Base-by-base conservation (phyloP, 805 yeast species). In the Monosporozyma siamensis region DNA sequence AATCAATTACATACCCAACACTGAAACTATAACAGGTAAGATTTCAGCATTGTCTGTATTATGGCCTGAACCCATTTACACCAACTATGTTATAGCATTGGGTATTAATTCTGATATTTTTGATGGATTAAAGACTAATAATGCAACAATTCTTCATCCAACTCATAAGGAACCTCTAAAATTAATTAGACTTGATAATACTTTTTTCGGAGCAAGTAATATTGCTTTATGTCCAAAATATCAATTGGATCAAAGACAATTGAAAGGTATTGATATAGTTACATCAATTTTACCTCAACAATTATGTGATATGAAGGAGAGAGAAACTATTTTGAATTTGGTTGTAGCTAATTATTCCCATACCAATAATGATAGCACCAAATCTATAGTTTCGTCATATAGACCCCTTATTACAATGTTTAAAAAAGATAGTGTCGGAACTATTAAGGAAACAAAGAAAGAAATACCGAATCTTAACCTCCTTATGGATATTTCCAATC, bases 191-290 rank as follows among this genome's bases (percentile, higher is more conserved):
- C 39, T 50, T 3, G 40, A 46, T 12, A 43, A n/a, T n/a, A n/a
- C n/a, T n/a, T n/a, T n/a, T n/a, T n/a, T n/a, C n/a, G n/a, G n/a
- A n/a, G n/a, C n/a, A n/a, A n/a, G n/a, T n/a, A n/a, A n/a, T n/a
- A n/a, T 55, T 15, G 62, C 59, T 2, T 43, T 58, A 9, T 54
- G 55, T 25, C 63, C 63, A 2, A 42, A 44, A 14, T 46, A 43
- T 37, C 44, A 45, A 17, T 36, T 31, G 12, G 35, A 45, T 1
- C 61, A 55, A 22, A 45, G 30, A 12, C 6, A 18, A 4, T 8
- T 32, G 7, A 32, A 32, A 6, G 23, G 23, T 32, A 32, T 32
- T 18, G 23, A 32, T 32, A 10, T 32, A 9, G 10, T 18, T 11
- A 18, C n/a, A 7, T 32, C 35, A 9, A 32, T 32, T 5, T 2